phyloP scores from a whole-genome alignment of 225 moss, liverwort and hornwort species.

The Neckera pumila region DNA sequence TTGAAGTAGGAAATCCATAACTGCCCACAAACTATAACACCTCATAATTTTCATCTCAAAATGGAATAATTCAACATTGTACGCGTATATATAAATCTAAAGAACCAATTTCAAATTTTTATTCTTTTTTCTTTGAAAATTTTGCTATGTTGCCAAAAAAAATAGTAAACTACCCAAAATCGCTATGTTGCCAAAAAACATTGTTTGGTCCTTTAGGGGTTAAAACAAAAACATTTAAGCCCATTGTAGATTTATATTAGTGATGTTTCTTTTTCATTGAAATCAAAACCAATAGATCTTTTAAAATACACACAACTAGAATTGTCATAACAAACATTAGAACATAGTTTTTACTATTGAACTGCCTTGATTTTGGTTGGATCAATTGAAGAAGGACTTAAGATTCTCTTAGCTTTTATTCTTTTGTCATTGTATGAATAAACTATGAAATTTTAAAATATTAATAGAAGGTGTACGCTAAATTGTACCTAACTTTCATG shows the following conservation, averaged over 20 bases:
- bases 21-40: no score
- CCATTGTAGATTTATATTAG: background rate
- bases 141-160: no score
- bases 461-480: rapidly evolving
- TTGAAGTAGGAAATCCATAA: no score
- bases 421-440: background rate
- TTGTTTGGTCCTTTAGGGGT: no score
- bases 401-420: background rate
- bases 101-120: no score
- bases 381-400: background rate
- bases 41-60: no score
- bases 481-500: rapidly evolving
- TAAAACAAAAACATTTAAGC: background rate
- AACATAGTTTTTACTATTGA: rapidly evolving
- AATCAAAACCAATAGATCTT: background rate
- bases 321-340: background rate
- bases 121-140: no score
- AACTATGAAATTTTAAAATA: background rate
- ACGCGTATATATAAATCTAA: no score
- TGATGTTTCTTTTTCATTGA: background rate
- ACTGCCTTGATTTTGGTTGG: background rate
- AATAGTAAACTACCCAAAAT: no score
- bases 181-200: no score
- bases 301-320: background rate
- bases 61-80: no score